Conservation (phyloP, 2,329 filamentous ascomycete species). For the Ophiocordyceps camponoti-leonardi region DNA sequence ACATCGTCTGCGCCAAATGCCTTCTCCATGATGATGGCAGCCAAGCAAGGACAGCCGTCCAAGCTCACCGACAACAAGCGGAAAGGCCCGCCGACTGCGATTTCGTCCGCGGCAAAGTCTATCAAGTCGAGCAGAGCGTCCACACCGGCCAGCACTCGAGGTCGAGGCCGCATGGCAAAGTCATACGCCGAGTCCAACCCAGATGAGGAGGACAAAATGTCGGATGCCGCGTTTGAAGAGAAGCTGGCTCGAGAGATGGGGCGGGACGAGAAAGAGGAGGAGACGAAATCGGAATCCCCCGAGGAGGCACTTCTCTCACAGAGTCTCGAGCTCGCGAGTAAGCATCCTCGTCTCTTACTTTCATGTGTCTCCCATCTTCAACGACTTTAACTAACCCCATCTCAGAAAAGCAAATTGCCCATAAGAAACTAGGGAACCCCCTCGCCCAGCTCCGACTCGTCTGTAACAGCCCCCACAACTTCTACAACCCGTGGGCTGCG, state of each 20-base stretch:
- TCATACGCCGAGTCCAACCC: conserved; percentile 38
- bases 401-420: conserved; percentile 62
- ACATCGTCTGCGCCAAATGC: conserved; percentile 22
- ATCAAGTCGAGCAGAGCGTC: conserved; percentile 57
- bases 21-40: conserved; percentile 35
- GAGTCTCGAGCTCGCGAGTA: conserved; percentile 62
- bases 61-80: conserved; percentile 14
- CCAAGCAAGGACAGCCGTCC: conserved; percentile 1
- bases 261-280: conserved; percentile 6
- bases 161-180: conserved; percentile 29
- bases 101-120: conserved; percentile 41
- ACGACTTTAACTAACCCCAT: neutral
- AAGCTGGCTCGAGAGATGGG: conserved; percentile 31
- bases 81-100: conserved; percentile 11
- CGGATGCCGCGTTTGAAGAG: conserved; percentile 70
- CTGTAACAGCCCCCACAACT: conserved; percentile 90
- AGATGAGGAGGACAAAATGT: conserved; percentile 42
- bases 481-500: conserved; percentile 75
- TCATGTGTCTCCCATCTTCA: neutral
- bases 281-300: conserved; percentile 15
- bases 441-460: conserved; percentile 81
- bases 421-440: conserved; percentile 86
- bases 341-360: conserved; percentile 11
- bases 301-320: conserved; percentile 49
- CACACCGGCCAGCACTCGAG: conserved; percentile 45